Percentiles rank a stretch among this genome's conserved stretches.
Evolutionary conservation across 192 early-diverging fungal species (phyloP).

Genomic region (Coemansia sp.): DNA sequence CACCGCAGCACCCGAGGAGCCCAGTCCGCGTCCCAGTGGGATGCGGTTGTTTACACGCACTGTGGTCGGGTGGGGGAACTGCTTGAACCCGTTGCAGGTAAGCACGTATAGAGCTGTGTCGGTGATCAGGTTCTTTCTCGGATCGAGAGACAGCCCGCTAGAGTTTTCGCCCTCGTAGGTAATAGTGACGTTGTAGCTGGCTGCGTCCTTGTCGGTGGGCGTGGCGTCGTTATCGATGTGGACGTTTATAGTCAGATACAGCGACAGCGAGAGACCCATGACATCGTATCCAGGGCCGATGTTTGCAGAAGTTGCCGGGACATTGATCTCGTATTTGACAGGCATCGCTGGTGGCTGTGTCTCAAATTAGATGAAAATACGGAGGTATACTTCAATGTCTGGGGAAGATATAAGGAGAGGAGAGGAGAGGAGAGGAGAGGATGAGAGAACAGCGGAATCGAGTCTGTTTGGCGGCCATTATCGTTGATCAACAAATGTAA

Average conservation of each 20-base stretch:
- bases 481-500: too few species aligned
- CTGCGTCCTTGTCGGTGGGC: not conserved
- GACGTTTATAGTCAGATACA: constrained; percentile 78
- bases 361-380: not conserved
- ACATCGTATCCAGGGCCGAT: constrained; percentile 98
- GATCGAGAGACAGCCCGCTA: constrained; percentile 78
- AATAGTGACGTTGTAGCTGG: constrained; percentile 53
- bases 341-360: constrained; percentile 2
- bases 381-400: not conserved
- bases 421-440: not conserved
- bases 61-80: constrained; percentile 65
- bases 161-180: constrained; percentile 51
- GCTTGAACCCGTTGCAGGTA: constrained; percentile 61
- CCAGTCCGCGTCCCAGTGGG: constrained; percentile 95
- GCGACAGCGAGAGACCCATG: constrained; percentile 87
- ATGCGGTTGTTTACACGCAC: constrained; percentile 89
- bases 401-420: not conserved
- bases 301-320: constrained; percentile 97
- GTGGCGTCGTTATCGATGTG: constrained; percentile 13
- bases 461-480: too few species aligned
- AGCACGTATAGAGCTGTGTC: constrained; percentile 91
- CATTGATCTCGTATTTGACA: constrained; percentile 61
- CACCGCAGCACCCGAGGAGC: constrained; percentile 93
- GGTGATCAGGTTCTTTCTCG: constrained; percentile 85
- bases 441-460: constrained; percentile 1